Conservation (phyloP, 345 rosid species). For the Acer saccharum region DNA sequence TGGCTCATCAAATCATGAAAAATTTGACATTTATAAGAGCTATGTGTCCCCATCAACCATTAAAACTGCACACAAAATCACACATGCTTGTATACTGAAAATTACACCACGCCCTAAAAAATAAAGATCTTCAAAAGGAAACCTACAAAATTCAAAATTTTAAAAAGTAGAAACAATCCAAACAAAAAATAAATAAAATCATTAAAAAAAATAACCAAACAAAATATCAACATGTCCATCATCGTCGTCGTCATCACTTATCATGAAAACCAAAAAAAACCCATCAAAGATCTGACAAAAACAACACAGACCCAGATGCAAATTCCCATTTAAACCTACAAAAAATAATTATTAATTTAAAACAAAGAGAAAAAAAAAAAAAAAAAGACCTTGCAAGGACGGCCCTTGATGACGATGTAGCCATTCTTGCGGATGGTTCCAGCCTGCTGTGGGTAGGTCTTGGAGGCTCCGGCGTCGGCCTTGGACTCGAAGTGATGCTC, state of each 20-base stretch:
- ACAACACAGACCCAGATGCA: constrained; percentile 8
- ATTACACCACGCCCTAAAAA: neutral
- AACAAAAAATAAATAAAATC: neutral
- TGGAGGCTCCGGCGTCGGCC: constrained; percentile 69
- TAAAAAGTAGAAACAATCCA: neutral
- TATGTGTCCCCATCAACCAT: neutral
- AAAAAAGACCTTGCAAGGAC: constrained; percentile 60
- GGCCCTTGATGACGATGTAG: constrained; percentile 55
- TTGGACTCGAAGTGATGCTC: constrained; percentile 66
- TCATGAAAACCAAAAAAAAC: constrained; percentile 3
- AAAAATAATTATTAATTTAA: neutral
- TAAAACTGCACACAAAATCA: neutral
- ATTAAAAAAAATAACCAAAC: neutral
- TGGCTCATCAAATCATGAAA: neutral
- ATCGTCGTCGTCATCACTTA: neutral
- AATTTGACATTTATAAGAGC: neutral
- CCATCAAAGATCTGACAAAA: constrained; percentile 22
- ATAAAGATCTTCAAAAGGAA: neutral
- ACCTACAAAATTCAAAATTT: neutral
- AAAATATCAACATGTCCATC: neutral
- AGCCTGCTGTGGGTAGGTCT: constrained; percentile 68
- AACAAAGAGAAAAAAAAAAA: neutral
- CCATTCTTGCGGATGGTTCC: constrained; percentile 68
- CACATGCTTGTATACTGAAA: too few species aligned
- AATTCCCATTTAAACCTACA: neutral